Percentiles rank a stretch among this genome's conserved stretches.
Evolutionary conservation across 176 grass and related monocot species (phyloP).

Genomic region (Neostapfia colusana): DNA sequence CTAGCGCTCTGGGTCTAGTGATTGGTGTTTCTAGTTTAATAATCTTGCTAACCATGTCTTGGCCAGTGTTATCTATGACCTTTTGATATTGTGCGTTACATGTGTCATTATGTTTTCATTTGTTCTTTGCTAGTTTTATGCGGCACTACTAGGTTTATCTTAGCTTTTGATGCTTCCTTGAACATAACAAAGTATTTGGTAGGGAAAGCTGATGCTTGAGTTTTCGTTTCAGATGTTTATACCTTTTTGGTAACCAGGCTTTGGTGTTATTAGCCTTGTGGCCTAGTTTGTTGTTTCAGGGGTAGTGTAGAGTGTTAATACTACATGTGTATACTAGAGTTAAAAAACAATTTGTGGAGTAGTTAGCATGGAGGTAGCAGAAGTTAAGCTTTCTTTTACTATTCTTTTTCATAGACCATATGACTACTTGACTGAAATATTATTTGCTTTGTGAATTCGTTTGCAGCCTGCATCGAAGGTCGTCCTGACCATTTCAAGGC

Average conservation of each 20-base stretch:
- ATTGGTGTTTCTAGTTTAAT: not conserved
- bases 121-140: slow-evolving; percentile 25
- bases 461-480: slow-evolving; percentile 63
- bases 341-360: slow-evolving; percentile 9
- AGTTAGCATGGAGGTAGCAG: slow-evolving; percentile 17
- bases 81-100: slow-evolving; percentile 31
- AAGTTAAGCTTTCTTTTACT: slow-evolving; percentile 20
- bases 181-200: not conserved
- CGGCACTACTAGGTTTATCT: not conserved
- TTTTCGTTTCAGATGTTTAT: slow-evolving; percentile 27
- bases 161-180: slow-evolving; percentile 21
- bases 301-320: not conserved
- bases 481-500: slow-evolving; percentile 73
- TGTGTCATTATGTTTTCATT: slow-evolving; percentile 26
- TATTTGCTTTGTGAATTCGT: slow-evolving; percentile 30
- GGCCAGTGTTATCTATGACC: slow-evolving; percentile 5
- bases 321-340: slow-evolving; percentile 10
- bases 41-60: slow-evolving; percentile 3
- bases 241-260: slow-evolving; percentile 23
- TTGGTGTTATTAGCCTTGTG: slow-evolving; percentile 11
- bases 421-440: slow-evolving; percentile 19
- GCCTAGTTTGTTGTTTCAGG: slow-evolving; percentile 15
- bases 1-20: not conserved
- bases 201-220: slow-evolving; percentile 20
- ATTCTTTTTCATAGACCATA: not conserved